Base-by-base conservation (phyloP, 495 filamentous ascomycete species). In the Astrothelium macrocarpum region DNA sequence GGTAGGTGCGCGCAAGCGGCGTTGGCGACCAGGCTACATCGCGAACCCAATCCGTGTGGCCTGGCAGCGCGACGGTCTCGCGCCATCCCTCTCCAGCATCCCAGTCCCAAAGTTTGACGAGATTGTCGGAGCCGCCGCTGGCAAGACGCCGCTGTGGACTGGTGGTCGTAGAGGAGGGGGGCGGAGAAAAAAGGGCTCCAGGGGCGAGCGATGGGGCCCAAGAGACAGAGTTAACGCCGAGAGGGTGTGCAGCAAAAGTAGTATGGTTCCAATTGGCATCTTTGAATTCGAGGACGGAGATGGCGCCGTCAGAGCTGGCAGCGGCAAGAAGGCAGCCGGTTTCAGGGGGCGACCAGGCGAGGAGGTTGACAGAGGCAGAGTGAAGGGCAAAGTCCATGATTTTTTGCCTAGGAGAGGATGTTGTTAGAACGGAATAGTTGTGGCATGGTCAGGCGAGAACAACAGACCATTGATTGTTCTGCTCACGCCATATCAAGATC, bases 401-500 rank as follows among this genome's bases (percentile, higher is more conserved):
- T 74, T 86, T 84, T 67, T 87, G 85, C 49, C 49, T 56, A 20
- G 16, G 29, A 9, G 5, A 16, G 49, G 25, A 56, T 49, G 45
- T 49, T 5, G 5, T 5, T 49, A 16, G 45, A 39, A 14, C 90
- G 68, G 61, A 31, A 14, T 9, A n/a, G n/a, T n/a, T n/a, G n/a
- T n/a, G n/a, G n/a, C n/a, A n/a, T n/a, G n/a, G n/a, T n/a, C n/a
- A n/a, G n/a, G n/a, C n/a, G n/a, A 28, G 25, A 16, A 9, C 26
- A 20, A 20, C 49, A 2, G 7, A 56, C 76, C 76, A 79, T 65
- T 70, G 66, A 42, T 45, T 78, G 67, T 78, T 77, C 73, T 88
- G 85, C 79, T 99, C 94, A 73, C 91, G 91, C 91, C 91, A 97
- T 79, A 99, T 96, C 72, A 97, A 82, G 66, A 97, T 93, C 75